These are phyloP conservation scores for Ammopiptanthus mongolicus DNA, from an alignment of 306 rosid species.

Conservation along the genomic window DNA sequence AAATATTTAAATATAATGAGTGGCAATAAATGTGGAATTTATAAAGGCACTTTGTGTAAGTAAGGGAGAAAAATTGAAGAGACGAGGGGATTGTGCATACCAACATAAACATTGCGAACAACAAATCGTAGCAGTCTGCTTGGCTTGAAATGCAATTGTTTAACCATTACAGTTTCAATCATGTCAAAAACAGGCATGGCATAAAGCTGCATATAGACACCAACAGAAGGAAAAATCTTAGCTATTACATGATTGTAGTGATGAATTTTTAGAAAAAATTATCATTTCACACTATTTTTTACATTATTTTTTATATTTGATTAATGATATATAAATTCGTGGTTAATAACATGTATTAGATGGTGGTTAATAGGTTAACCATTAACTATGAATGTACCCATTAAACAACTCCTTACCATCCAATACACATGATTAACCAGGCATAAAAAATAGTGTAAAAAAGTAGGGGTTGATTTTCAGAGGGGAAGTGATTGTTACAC, in stretches of 20 bases:
- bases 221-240: background rate
- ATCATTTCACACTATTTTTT: too few relatives aligned
- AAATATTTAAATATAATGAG: background rate
- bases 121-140: slow-evolving; percentile 40
- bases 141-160: slow-evolving; percentile 47
- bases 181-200: slow-evolving; percentile 94
- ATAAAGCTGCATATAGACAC: slow-evolving; percentile 33
- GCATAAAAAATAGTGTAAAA: too few relatives aligned
- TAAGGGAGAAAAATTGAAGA: background rate
- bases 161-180: slow-evolving; percentile 63
- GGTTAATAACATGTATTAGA: too few relatives aligned
- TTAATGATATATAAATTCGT: too few relatives aligned
- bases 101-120: slow-evolving; percentile 51
- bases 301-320: too few relatives aligned
- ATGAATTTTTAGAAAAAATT: too few relatives aligned
- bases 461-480: background rate
- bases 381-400: too few relatives aligned
- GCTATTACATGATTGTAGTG: background rate
- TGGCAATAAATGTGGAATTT: background rate
- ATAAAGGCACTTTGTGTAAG: background rate
- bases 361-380: too few relatives aligned
- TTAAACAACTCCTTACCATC: too few relatives aligned
- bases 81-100: slow-evolving; percentile 32
- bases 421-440: too few relatives aligned
- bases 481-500: background rate